phyloP scores from a whole-genome alignment of 2,329 filamentous ascomycete species.

The Pseudocercospora fijiensis region DNA sequence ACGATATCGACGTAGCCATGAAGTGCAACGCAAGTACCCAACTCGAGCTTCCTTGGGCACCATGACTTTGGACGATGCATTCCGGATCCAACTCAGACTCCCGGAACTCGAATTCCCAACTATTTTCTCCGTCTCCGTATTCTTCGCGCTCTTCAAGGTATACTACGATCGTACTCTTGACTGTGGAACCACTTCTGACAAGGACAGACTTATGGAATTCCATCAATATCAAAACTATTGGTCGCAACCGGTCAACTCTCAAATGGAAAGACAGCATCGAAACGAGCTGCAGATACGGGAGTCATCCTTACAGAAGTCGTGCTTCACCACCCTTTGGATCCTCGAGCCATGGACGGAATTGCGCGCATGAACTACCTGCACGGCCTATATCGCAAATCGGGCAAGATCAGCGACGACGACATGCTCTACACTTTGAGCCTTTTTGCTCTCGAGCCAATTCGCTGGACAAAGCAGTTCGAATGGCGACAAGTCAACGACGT shows the following conservation, averaged over 20 bases:
- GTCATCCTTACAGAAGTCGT: slow-evolving; percentile 53
- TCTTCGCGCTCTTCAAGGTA: neutral
- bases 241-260: neutral
- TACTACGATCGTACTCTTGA: neutral
- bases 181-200: neutral
- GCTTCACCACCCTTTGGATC: slow-evolving; percentile 45
- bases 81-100: neutral
- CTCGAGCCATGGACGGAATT: slow-evolving; percentile 50
- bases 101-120: neutral
- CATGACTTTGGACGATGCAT: neutral
- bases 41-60: neutral
- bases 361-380: slow-evolving; percentile 67
- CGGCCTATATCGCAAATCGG: slow-evolving; percentile 55
- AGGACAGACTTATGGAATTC: neutral
- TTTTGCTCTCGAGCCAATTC: slow-evolving; percentile 64
- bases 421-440: slow-evolving; percentile 64
- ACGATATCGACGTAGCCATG: neutral
- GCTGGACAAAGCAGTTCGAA: slow-evolving; percentile 65
- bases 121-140: neutral
- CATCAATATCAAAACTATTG: slow-evolving; percentile 13
- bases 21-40: neutral
- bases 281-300: slow-evolving; percentile 55
- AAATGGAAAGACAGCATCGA: slow-evolving; percentile 40
- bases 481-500: slow-evolving; percentile 67
- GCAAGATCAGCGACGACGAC: slow-evolving; percentile 62